phyloP scores from a whole-genome alignment of 2,329 filamentous ascomycete genomes.

The Grosmannia clavigera region DNA sequence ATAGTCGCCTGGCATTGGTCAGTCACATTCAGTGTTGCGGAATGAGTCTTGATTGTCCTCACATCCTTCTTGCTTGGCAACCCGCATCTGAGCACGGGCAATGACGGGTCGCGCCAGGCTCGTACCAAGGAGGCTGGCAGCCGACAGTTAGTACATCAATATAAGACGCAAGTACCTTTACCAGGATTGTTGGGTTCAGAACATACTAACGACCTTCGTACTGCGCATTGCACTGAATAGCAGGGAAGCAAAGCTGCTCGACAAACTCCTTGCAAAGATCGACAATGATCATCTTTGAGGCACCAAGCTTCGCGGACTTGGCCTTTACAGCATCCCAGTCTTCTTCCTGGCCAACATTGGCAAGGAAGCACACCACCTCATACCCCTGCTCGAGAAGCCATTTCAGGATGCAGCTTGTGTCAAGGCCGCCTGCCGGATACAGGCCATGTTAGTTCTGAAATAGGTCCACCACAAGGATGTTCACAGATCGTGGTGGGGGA shows the following conservation, averaged over 20 bases:
- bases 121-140: constrained; percentile 33
- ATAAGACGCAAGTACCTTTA: constrained; percentile 23
- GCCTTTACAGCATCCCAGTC: constrained; percentile 60
- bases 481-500: background rate
- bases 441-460: constrained; percentile 10
- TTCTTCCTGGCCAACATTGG: constrained; percentile 65
- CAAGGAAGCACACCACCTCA: constrained; percentile 51
- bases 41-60: constrained; percentile 13
- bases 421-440: constrained; percentile 12
- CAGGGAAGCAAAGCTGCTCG: constrained; percentile 68
- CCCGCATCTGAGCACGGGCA: constrained; percentile 51
- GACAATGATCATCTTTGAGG: constrained; percentile 48
- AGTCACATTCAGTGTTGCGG: background rate
- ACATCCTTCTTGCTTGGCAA: constrained; percentile 50
- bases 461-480: background rate
- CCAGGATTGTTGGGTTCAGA: constrained; percentile 21
- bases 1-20: constrained; percentile 2
- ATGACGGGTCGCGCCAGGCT: constrained; percentile 58
- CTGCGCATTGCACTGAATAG: constrained; percentile 61
- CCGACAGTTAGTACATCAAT: background rate
- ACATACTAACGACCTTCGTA: constrained; percentile 43
- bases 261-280: constrained; percentile 67
- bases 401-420: constrained; percentile 15
- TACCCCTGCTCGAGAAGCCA: constrained; percentile 35
- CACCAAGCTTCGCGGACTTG: constrained; percentile 50